Conservation (phyloP, 2,329 filamentous ascomycete genomes). For the Fusarium keratoplasticum region DNA sequence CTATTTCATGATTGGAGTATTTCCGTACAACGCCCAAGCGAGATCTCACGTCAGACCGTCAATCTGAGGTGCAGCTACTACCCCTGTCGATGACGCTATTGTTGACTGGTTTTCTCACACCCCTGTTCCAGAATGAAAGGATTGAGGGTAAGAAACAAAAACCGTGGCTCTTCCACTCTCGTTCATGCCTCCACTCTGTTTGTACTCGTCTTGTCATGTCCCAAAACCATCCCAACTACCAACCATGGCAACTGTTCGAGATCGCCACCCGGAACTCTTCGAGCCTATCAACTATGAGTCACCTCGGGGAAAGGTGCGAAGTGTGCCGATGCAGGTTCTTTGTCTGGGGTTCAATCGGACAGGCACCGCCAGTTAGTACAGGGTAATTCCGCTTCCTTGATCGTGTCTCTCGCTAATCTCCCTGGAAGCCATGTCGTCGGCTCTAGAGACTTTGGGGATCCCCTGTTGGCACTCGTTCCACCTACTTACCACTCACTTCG, state of each 20-base stretch:
- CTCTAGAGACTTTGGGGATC: constrained; percentile 28
- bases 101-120: neutral
- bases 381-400: rapidly evolving
- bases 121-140: neutral
- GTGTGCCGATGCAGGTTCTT: constrained; percentile 35
- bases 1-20: no score
- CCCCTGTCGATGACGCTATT: neutral
- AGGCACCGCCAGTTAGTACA: constrained; percentile 33
- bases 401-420: neutral
- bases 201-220: neutral
- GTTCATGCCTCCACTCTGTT: neutral
- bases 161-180: neutral
- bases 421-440: constrained; percentile 23
- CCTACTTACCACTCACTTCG: constrained; percentile 34
- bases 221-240: neutral
- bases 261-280: constrained; percentile 36
- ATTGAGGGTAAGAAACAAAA: neutral
- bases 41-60: neutral
- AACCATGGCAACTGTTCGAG: constrained; percentile 29
- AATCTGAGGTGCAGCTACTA: neutral
- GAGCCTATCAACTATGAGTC: constrained; percentile 30
- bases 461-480: constrained; percentile 33
- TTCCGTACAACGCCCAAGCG: no score
- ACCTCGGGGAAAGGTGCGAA: constrained; percentile 25
- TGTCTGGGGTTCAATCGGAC: constrained; percentile 38